Base-by-base conservation (phyloP, 352 stramenopile species). In the Globisporangium cylindrosporum region DNA sequence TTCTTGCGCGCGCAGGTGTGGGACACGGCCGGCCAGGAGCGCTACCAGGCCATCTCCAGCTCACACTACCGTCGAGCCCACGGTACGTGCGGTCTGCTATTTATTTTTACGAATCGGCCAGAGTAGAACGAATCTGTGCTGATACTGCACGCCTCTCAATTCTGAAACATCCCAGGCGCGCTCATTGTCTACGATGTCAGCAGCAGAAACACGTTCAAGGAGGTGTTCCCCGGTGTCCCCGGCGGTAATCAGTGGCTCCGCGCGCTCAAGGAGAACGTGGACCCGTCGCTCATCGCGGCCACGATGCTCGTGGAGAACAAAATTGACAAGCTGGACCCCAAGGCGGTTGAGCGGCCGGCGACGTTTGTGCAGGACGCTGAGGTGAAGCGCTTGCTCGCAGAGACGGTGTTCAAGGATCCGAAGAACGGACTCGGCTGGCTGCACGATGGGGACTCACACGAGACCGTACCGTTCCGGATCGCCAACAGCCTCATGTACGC, bases 251-350 rank as follows among this genome's bases (percentile, higher is more conserved):
- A 84, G 51, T 92, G 84, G 82, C 69, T 92, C 1, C 77, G 73
- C 27, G 74, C 83, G 14, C 75, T 92, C 25, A 90, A 86, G 65
- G 77, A 92, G 27, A 88, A 87, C 61, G 77, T 71, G 9, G 84
- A 92, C 43, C 82, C 72, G 20, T 55, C 68, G 22, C 64, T 91
- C 18, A 67, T 92, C 10, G 80, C 79, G 0, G 84, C 74, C 1
- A 79, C 78, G 25, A 89, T 91, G 82, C 78, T 92, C 25, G 80
- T 92, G 36, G 82, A 89, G 67, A 92, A 92, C 75, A 92, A 92
- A 67, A 79, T 73, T 24, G 84, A 92, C 65, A 79, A 86, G 59
- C 65, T 89, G 7, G 68, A 80, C 29, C 8, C 65, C 5, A 81
- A 77, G 53, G 67, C 73, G 7, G 32, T 67, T 4, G 73, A 88